phyloP scores from a whole-genome alignment of 2,329 filamentous ascomycete genomes.

The Paecilomyces sp. region DNA sequence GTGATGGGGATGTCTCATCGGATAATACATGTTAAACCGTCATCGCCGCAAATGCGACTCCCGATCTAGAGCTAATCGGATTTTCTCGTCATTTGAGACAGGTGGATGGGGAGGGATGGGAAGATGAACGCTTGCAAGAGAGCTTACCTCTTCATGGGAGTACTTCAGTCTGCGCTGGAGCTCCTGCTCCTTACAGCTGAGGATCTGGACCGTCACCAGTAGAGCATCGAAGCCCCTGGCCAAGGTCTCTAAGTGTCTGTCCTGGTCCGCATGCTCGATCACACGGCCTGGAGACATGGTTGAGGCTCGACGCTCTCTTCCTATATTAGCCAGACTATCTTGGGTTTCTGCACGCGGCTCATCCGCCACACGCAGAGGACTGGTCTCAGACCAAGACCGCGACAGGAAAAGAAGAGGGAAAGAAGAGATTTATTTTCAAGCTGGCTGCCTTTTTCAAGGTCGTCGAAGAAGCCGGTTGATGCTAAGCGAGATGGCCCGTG shows the following conservation, averaged over 20 bases:
- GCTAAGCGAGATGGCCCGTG: conserved; percentile 32
- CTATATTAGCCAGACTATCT: neutral
- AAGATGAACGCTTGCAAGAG: neutral
- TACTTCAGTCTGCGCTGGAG: conserved; percentile 30
- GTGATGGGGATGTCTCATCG: conserved; percentile 34
- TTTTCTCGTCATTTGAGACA: conserved; percentile 44
- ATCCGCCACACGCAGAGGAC: conserved; percentile 20
- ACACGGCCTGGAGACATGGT: conserved; percentile 27
- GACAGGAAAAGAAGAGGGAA: conserved; percentile 8
- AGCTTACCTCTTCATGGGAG: conserved; percentile 33
- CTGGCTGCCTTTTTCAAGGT: conserved; percentile 4
- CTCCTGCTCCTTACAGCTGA: conserved; percentile 31
- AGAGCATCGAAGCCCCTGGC: conserved; percentile 36
- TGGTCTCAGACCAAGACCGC: conserved; percentile 8
- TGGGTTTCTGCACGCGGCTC: conserved; percentile 8
- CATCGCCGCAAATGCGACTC: conserved; percentile 56
- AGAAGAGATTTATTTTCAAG: neutral
- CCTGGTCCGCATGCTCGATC: conserved; percentile 21
- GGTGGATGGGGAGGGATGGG: conserved; percentile 1
- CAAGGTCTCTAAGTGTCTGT: conserved; percentile 28
- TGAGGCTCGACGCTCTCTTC: conserved; percentile 1
- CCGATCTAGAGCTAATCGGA: conserved; percentile 77
- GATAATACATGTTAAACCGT: conserved; percentile 56
- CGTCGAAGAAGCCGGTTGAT: conserved; percentile 3
- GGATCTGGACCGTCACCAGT: conserved; percentile 32